Base-by-base conservation (phyloP, 139 green algal species). In the Cymbomonas tetramitiformis region DNA sequence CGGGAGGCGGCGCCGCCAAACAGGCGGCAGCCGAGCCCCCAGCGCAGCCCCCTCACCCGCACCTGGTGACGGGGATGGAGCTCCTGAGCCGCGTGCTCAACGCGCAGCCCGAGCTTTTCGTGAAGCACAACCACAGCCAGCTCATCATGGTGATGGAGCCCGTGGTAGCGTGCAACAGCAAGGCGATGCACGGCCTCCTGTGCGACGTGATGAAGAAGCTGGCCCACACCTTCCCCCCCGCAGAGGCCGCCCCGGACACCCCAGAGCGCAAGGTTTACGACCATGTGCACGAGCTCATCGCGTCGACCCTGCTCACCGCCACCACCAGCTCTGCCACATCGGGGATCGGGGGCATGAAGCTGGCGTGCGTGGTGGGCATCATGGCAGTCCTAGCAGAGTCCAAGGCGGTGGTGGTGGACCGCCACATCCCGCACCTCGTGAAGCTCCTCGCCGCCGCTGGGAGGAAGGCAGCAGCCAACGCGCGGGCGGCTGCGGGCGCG, bases 381-480 rank as follows among this genome's bases (percentile, higher is more conserved):
- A 41, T 55, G 33, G 41, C 19, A 2, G 53, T 26, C 5, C 47
- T 65, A 5, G 29, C 30, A 5, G 25, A 65, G 18, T 23, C 7
- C 5, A 26, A 65, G 9, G 31, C 19, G 8, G 12, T 9, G 12
- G 29, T 25, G 39, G n/a, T 56, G 24, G 56, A 71, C 15, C n/a
- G n/a, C 1, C 66, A 83, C 49, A 69, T 83, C 53, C 41, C 69
- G 4, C 38, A 55, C 2, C 53, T 91, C 52, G 70, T 87, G 24
- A 82, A 80, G 51, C 43, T 82, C 30, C 65, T 86, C 41, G 18
- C 28, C 30, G 12, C 30, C 21, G 12, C 30, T 19, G 10, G 9
- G 12, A 52, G 21, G 21, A 24, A 23, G 21, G 15, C 30, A 12
- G 15, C 44, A 12, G 15, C 44, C 10, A 23, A 19, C 15, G 44